Base-by-base conservation (phyloP, 106 monocot genomes). In the Allium fistulosum region DNA sequence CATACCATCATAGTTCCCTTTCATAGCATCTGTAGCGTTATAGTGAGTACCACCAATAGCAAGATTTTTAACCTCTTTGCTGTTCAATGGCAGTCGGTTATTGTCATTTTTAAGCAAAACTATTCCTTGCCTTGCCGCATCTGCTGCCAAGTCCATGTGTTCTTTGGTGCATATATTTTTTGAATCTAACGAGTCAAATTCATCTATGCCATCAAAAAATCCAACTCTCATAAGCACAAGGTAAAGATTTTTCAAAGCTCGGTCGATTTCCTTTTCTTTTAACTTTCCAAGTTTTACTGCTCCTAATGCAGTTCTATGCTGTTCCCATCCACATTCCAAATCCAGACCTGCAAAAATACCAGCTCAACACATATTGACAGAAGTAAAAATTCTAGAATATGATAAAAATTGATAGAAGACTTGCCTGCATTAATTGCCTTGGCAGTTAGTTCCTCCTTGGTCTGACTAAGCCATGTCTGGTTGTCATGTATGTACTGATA, bases 161-260 rank as follows among this genome's bases (percentile, higher is more conserved):
- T 52, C 62, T 7, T 49, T 9, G 3, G 69, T 67, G 70, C 84
- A 84, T 10, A 84, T 69, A 45, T 77, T 51, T 0, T 51, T 16
- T 17, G 4, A 10, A 3, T 78, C 78, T 4, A 80, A 75, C 0
- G 59, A 52, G 4, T 80, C 69, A 22, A 75, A 75, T 10, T 14
- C 7, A 0, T 66, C 66, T 17, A 56, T 48, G 0, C 78, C 78
- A 48, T 87, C 83, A 59, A 83, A 87, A 59, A 80, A 80, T 12
- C 87, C 87, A 10, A 85, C 70, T 63, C 82, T 74, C 85, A 89
- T 77, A 13, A 79, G 76, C 7, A 80, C 82, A 0, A 50, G 9
- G 59, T 74, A 77, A 8, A 66, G 53, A 52, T 83, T 83, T 46
- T 10, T 65, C n/a, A 87, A 50, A 7, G 87, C 87, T 11, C 67